Evolutionary conservation across 345 rosid species (phyloP).

Genomic region (Murraya koenigii): DNA sequence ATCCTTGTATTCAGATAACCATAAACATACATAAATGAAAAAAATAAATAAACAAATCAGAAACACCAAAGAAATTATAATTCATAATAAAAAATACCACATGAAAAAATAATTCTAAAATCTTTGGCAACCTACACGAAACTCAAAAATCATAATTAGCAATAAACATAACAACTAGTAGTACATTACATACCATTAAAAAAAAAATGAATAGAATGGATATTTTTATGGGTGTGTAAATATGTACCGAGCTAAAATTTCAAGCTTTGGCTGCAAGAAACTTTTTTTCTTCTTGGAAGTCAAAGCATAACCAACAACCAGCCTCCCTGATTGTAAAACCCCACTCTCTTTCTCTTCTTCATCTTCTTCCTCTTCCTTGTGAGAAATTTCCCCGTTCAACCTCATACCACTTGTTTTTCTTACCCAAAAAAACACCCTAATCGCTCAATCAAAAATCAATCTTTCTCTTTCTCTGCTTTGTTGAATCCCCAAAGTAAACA

Average conservation of each 20-base stretch:
- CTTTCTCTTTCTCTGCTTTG: background rate
- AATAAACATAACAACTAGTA: background rate
- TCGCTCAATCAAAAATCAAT: background rate
- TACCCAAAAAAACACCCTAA: conserved; percentile 28
- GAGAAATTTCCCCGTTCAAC: conserved; percentile 42
- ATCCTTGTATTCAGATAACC: background rate
- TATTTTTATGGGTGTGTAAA: background rate
- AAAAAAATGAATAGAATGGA: background rate
- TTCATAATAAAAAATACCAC: background rate
- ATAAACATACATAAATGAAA: background rate
- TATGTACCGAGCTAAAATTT: conserved; percentile 60
- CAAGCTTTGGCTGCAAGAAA: conserved; percentile 87
- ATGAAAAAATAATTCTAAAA: background rate
- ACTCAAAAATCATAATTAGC: background rate
- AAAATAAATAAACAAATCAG: background rate
- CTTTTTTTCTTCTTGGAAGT: conserved; percentile 89
- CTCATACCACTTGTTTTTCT: conserved; percentile 32
- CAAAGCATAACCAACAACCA: conserved; percentile 86
- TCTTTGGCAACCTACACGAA: background rate
- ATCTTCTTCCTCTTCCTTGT: conserved; percentile 19
- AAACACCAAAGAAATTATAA: background rate
- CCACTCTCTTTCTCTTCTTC: conserved; percentile 15
- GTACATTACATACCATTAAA: background rate
- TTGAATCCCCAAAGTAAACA: background rate
- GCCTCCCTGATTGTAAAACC: conserved; percentile 32